Evolutionary conservation across 2,329 filamentous ascomycete genomes (phyloP), one percentile per base, ranked within the genome.

Genomic region (Fusarium irregulare): DNA sequence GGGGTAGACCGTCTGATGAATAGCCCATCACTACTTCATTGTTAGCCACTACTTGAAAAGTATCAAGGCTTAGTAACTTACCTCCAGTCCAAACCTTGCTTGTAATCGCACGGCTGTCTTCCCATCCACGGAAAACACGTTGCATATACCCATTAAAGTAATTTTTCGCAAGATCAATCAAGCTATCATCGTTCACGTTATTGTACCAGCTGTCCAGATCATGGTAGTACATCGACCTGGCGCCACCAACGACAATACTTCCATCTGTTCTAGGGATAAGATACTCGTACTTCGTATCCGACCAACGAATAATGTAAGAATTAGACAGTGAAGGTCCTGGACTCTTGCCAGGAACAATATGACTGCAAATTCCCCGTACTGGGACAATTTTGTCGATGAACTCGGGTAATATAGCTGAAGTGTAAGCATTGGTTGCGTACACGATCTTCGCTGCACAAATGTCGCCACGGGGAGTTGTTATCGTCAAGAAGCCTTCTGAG

Each of bases 141-240:
- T 83, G 82, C 81, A 87, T 86, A 56, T 84, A 85, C 0, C 77
- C 77, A 28, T 83, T 78, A 64, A 85, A 87, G 66, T 86, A 55
- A 1, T 16, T 11, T n/a, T 40, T 59, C 0, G 56, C 56, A 23
- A 40, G 37, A 1, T 59, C 56, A 9, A 59, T 59, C 2, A 59
- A 18, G 7, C 45, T 10, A 13, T 59, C 41, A 9, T 59, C 56
- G 16, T 59, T 46, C 14, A 30, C 41, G 2, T 59, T 59, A 11
- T 59, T 40, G 3, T 59, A 59, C 56, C 56, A 59, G 14, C 40
- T 56, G 0, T 20, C 7, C 2, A 59, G 23, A 40, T 59, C 49
- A 21, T 59, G 56, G 9, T 59, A 59, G 16, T 59, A 59, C 12
- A 34, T 3, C 0, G 49, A 56, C 9, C 56, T 30, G 4, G 56